Evolutionary conservation across 2,329 filamentous ascomycete species (phyloP), one percentile per base, ranked within the genome.

Genomic region (Colletotrichum sp.): DNA sequence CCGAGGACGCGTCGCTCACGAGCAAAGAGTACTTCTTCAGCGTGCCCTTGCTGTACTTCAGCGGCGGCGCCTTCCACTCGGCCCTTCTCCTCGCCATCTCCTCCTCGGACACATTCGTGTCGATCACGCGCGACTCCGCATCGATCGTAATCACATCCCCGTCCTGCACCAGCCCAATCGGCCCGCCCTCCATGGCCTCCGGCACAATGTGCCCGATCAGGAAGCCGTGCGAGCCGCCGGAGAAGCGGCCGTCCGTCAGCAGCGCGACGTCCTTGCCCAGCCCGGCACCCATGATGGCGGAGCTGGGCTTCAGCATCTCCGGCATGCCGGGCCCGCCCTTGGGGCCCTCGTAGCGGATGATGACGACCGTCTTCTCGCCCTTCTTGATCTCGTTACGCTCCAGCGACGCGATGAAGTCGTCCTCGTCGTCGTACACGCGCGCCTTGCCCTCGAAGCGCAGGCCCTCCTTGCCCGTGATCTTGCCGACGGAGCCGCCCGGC

Each of bases 401-500:
- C 16, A 98, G 89, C 0, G 95, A 95, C 32, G 90, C 87, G 82
- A 98, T 94, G 80, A 98, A 94, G 81, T 93, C 91, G 79, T 93
- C 90, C 85, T 98, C 96, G 78, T 95, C 94, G 85, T 98, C 90
- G 84, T 96, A 98, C 78, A 96, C 94, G 57, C 92, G 90, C 6
- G 96, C 96, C 82, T 93, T 95, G 75, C 96, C 96, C 15, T 90
- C 92, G 85, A 98, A 98, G 13, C 87, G 88, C 18, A 95, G 90
- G n/a, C 96, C 96, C 85, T 98, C 96, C 87, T 98, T 98, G 66
- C 96, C 96, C 0, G 96, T 98, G 84, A 98, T 98, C 86, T 98
- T 98, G 77, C 95, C 96, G 13, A 98, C 96, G 1, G 95, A 94
- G 66, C 96, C 96, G 12, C 93, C 94, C 3, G 96, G 96, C 1